A percentile compares a stretch with the other conserved stretches of the same genome.
Evolutionary conservation across 768 basidiomycete species (phyloP).

Genomic region (Gymnopilus dilepis): DNA sequence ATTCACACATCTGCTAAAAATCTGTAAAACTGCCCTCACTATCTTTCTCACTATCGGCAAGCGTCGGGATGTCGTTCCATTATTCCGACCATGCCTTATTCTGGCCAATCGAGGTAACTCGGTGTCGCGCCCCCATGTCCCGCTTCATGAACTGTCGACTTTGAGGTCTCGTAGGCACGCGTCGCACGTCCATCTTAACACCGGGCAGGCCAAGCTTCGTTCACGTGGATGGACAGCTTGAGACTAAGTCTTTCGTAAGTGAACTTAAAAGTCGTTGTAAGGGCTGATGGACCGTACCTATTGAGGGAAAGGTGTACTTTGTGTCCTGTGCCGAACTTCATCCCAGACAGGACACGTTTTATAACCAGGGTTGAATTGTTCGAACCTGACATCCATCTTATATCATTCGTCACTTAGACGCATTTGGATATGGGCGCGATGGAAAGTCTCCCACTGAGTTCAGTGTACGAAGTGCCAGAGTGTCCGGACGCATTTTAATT

Average conservation of each 20-base stretch:
- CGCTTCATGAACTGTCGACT: slow-evolving; percentile 1
- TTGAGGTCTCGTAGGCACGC: not conserved
- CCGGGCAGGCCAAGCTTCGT: not conserved
- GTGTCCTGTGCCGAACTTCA: not conserved
- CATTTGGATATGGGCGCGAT: slow-evolving; percentile 18
- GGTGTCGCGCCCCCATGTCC: not conserved
- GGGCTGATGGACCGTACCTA: not conserved
- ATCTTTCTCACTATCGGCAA: slow-evolving; percentile 12
- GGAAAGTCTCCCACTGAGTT: not conserved
- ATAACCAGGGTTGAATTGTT: slow-evolving; percentile 10
- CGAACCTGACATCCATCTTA: slow-evolving; percentile 12
- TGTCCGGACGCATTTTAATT: not conserved
- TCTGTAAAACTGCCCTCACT: not conserved
- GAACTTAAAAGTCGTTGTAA: not conserved
- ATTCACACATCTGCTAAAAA: slow-evolving; percentile 7
- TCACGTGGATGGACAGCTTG: slow-evolving; percentile 3
- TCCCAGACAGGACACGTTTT: slow-evolving; percentile 11
- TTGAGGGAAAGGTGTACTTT: not conserved
- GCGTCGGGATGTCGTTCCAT: slow-evolving; percentile 13
- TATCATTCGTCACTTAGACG: slow-evolving; percentile 12
- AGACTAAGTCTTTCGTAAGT: not conserved
- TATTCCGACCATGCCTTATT: slow-evolving; percentile 7
- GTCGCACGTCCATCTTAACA: not conserved
- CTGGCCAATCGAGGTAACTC: not conserved
- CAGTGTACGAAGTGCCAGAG: not conserved